Evolutionary conservation across 1,139 yeast genomes (phyloP).

Genomic region (Hemisphaericaspora xylofermentans): DNA sequence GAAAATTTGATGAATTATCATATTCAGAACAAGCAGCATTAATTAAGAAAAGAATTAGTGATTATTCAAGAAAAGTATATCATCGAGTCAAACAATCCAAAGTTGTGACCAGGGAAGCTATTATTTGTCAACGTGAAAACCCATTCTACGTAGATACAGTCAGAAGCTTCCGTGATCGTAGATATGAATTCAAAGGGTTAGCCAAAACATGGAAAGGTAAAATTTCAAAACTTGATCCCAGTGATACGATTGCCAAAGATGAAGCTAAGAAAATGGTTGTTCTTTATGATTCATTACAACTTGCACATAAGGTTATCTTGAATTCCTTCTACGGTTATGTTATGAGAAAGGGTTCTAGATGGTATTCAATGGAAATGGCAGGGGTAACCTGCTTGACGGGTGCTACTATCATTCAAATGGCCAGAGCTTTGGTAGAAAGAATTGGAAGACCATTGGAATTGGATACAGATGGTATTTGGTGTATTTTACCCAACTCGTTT

Average conservation of each 20-base stretch:
- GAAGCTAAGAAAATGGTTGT: conserved; percentile 95
- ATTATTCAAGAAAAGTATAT: conserved; percentile 82
- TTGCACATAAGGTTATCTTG: conserved; percentile 95
- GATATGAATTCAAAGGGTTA: conserved; percentile 91
- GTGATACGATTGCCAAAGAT: conserved; percentile 61
- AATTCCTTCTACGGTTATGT: conserved; percentile 98
- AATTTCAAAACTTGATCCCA: conserved; percentile 49
- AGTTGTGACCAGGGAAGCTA: conserved; percentile 86
- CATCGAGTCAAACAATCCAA: conserved; percentile 80
- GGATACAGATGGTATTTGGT: conserved; percentile 99
- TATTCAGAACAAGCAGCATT: conserved; percentile 75
- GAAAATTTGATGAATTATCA: conserved; percentile 72
- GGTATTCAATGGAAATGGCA: conserved; percentile 99
- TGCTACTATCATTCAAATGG: conserved; percentile 97
- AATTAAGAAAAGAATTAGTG: conserved; percentile 77
- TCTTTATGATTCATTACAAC: conserved; percentile 88
- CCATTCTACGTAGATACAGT: conserved; percentile 97
- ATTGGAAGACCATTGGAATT: conserved; percentile 93
- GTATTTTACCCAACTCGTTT: conserved; percentile 88
- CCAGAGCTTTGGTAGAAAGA: conserved; percentile 87
- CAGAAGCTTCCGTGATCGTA: conserved; percentile 89
- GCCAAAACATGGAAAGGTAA: conserved; percentile 96
- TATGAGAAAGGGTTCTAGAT: conserved; percentile 97
- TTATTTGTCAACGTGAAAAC: conserved; percentile 95
- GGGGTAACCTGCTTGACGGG: conserved; percentile 98